Conservation (phyloP, 495 filamentous ascomycete genomes). For the Umbilicaria muhlenbergii region DNA sequence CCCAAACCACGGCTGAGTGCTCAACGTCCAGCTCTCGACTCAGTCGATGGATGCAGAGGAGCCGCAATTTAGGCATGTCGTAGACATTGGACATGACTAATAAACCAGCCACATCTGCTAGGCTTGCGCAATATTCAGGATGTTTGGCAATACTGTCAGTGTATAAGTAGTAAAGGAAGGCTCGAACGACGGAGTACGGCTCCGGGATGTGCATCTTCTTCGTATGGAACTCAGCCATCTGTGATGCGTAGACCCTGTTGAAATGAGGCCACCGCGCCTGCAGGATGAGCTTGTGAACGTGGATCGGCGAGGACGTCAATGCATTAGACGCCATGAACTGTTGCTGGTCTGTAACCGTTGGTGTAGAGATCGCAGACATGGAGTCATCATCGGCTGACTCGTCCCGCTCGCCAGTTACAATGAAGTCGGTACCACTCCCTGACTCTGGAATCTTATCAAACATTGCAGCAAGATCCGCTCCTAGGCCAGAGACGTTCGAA, state of each 20-base stretch:
- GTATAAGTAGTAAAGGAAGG: constrained; percentile 92
- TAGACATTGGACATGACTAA: constrained; percentile 97
- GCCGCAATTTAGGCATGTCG: constrained; percentile 80
- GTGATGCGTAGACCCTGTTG: constrained; percentile 69
- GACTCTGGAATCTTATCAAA: constrained; percentile 69
- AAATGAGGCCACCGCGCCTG: constrained; percentile 96
- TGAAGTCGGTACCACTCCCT: constrained; percentile 71
- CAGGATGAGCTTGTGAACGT: constrained; percentile 84
- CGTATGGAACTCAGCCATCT: constrained; percentile 94
- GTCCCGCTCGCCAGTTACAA: constrained; percentile 61
- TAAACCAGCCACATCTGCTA: constrained; percentile 83
- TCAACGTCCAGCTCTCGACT: constrained; percentile 83
- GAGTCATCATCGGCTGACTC: constrained; percentile 53
- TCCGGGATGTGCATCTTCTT: constrained; percentile 97
- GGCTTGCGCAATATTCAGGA: constrained; percentile 47
- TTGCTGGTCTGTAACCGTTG: constrained; percentile 19
- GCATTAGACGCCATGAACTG: constrained; percentile 46
- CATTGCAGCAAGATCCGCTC: constrained; percentile 64
- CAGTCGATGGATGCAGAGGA: constrained; percentile 77
- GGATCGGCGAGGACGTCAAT: constrained; percentile 68
- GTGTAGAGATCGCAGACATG: constrained; percentile 19
- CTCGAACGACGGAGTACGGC: constrained; percentile 83
- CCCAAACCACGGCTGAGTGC: constrained; percentile 91
- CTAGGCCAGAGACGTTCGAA: constrained; percentile 46
- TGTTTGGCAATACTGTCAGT: constrained; percentile 73